Base-by-base conservation (phyloP, 108 stramenopile genomes). In the Stephanodiscus triporus region DNA sequence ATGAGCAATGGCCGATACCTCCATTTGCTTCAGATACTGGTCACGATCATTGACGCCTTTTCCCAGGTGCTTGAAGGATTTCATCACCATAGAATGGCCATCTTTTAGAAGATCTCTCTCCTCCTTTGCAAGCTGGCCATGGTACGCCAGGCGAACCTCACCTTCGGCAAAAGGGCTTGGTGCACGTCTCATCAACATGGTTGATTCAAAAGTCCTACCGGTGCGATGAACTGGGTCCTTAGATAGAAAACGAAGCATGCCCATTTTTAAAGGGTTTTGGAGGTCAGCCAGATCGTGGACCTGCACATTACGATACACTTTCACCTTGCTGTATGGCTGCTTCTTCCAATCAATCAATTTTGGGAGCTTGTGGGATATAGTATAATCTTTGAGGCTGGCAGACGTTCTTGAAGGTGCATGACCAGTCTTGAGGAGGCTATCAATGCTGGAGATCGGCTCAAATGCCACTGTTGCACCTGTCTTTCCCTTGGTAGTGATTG, bases 1-100 rank as follows among this genome's bases (percentile, higher is more conserved):
- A 40, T 78, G 66, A 24, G 78, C 73, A 24, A 84, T 71, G 43
- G 64, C 75, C 3, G 77, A 78, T 23, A 80, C 83, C 64, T 84
- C 83, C 77, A 84, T 84, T 61, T 84, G 78, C 62, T 63, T 55
- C 27, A 84, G 68, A 20, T 80, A 84, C 68, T 76, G 63, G 37
- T 68, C 59, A 26, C 78, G 78, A 50, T 66, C 72, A 59, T 78
- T 72, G 26, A 70, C 29, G 0, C 73, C 63, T 20, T 57, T 63
- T 40, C 82, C 77, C 17, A 68, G 43, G 34, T 83, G 71, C 60
- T 83, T 83, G 73, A 78, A 83, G 23, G 66, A 58, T 56, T 83
- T 83, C 67, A 78, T 67, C 2, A 83, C 73, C 67, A 75, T 75
- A 42, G 55, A 66, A 68, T 42, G 34, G 13, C 58, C 40, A 11